Evolutionary conservation across 345 rosid genomes (phyloP).

Genomic region (Populus deltoides): DNA sequence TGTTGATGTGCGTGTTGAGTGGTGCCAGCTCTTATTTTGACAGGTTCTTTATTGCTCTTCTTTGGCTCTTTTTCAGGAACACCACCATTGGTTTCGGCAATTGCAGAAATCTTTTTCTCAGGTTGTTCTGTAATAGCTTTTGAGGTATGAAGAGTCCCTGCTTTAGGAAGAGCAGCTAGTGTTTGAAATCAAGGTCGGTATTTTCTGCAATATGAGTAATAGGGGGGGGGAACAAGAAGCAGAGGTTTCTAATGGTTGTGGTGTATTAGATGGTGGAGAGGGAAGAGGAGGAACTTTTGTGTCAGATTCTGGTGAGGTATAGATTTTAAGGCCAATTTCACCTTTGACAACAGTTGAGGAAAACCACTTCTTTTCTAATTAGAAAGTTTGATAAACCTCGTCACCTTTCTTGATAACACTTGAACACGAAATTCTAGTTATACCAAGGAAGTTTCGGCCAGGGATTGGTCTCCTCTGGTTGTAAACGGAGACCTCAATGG

Average conservation of each 20-base stretch:
- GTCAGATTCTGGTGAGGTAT: slow-evolving; percentile 28
- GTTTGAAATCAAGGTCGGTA: slow-evolving; percentile 8
- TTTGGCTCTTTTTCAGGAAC: not conserved
- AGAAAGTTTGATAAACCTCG: slow-evolving; percentile 48
- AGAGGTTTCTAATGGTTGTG: slow-evolving; percentile 10
- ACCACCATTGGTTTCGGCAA: not conserved
- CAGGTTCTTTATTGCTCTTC: slow-evolving; percentile 8
- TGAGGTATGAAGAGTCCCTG: slow-evolving; percentile 21
- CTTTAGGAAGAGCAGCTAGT: slow-evolving; percentile 15
- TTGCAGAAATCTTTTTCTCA: slow-evolving; percentile 17
- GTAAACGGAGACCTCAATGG: slow-evolving; percentile 44
- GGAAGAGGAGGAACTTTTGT: slow-evolving; percentile 7
- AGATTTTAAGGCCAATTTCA: slow-evolving; percentile 52
- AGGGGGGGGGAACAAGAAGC: not conserved
- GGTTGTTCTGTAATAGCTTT: slow-evolving; percentile 20
- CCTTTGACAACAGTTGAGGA: slow-evolving; percentile 48
- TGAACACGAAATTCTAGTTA: slow-evolving; percentile 41
- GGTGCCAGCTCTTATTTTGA: slow-evolving; percentile 13
- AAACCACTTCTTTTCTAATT: slow-evolving; percentile 42
- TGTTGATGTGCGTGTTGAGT: slow-evolving; percentile 29
- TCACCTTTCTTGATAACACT: slow-evolving; percentile 46
- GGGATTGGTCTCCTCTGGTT: slow-evolving; percentile 44
- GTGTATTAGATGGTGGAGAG: slow-evolving; percentile 1
- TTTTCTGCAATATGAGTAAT: slow-evolving; percentile 7
- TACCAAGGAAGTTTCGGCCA: slow-evolving; percentile 46